Conservation (phyloP, 306 rosid genomes). For the Bauhinia variegata region DNA sequence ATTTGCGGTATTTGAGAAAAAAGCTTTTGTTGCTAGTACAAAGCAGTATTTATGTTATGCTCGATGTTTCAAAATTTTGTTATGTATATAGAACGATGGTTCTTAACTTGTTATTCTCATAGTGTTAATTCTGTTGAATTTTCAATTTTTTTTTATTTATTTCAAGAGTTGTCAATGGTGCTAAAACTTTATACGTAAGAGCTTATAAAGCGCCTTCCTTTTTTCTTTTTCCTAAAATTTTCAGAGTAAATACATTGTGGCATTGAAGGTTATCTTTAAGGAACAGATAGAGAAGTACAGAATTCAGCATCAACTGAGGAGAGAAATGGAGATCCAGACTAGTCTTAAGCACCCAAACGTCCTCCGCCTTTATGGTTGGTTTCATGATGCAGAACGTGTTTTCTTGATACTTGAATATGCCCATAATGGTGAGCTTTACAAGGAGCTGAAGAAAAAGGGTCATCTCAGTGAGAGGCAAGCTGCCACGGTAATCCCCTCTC, state of each 20-base stretch:
- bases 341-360: conserved; percentile 67
- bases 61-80: neutral
- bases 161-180: neutral
- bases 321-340: conserved; percentile 85
- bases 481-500: conserved; percentile 56
- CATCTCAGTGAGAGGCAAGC: conserved; percentile 68
- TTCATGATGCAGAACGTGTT: conserved; percentile 71
- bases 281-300: conserved; percentile 74
- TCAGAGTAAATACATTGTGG: conserved; percentile 78
- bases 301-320: conserved; percentile 67
- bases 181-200: neutral
- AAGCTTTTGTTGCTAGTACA: neutral
- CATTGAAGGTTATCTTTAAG: conserved; percentile 78
- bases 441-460: conserved; percentile 52
- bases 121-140: neutral
- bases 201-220: neutral
- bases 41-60: neutral
- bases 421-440: conserved; percentile 81
- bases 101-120: no score
- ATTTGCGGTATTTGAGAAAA: neutral
- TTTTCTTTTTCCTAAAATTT: neutral
- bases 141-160: neutral
- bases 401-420: conserved; percentile 87
- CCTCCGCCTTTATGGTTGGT: conserved; percentile 82
- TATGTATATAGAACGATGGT: no score